These are phyloP conservation scores for Niebla homalea DNA, from an alignment of 495 filamentous ascomycete species.

Conservation along the genomic window DNA sequence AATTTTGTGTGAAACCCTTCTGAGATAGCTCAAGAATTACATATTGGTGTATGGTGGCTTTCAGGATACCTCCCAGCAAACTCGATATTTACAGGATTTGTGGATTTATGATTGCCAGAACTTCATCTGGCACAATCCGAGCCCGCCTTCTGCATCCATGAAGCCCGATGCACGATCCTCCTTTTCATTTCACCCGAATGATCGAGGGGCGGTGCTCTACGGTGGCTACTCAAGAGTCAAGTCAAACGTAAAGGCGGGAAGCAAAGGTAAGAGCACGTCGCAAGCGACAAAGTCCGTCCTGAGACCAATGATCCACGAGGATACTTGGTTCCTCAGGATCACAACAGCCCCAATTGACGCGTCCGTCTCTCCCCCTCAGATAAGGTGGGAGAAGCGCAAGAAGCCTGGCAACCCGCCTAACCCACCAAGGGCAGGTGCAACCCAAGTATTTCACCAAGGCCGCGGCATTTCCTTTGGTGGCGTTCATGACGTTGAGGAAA, in stretches of 20 bases:
- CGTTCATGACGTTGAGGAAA: slow-evolving; percentile 86
- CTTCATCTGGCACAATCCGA: slow-evolving; percentile 64
- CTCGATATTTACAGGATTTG: slow-evolving; percentile 67
- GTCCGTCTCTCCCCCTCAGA: slow-evolving; percentile 45
- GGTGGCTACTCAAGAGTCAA: slow-evolving; percentile 93
- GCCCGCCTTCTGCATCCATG: slow-evolving; percentile 55
- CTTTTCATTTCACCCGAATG: slow-evolving; percentile 82
- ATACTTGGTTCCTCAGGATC: slow-evolving; percentile 86
- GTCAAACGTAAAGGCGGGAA: slow-evolving; percentile 34
- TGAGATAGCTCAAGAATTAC: slow-evolving; percentile 37
- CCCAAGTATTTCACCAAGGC: slow-evolving; percentile 85
- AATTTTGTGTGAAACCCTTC: not conserved
- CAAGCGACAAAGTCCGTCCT: slow-evolving; percentile 51
- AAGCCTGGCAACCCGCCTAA: slow-evolving; percentile 79
- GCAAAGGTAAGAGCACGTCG: slow-evolving; percentile 48
- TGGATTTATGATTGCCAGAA: slow-evolving; percentile 59
- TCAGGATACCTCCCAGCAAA: slow-evolving; percentile 87
- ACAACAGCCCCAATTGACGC: slow-evolving; percentile 50
- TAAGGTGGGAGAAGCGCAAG: slow-evolving; percentile 88
- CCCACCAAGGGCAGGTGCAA: slow-evolving; percentile 71
- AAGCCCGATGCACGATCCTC: slow-evolving; percentile 84
- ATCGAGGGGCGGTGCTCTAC: slow-evolving; percentile 74
- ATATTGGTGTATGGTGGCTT: slow-evolving; percentile 73
- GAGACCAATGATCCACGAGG: slow-evolving; percentile 78
- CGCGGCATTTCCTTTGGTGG: slow-evolving; percentile 89